These are phyloP conservation scores for Lachnellula willkommii DNA, from an alignment of 2,329 filamentous ascomycete genomes.

Conservation along the genomic window DNA sequence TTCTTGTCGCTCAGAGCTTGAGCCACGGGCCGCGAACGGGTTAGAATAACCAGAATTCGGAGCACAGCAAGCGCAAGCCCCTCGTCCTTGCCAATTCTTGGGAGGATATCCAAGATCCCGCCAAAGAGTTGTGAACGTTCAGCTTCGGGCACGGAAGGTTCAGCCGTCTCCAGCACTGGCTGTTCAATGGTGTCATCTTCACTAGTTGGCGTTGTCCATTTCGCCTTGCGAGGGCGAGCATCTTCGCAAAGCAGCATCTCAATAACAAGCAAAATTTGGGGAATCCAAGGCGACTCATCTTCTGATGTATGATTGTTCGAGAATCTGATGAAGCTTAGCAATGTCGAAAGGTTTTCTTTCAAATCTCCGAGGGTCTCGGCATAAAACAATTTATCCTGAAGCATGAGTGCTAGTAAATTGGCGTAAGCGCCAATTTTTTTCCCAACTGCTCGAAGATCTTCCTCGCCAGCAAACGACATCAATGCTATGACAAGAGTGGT, in stretches of 20 bases:
- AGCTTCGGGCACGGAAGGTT: conserved; percentile 57
- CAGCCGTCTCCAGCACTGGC: conserved; percentile 54
- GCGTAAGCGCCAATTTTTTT: conserved; percentile 84
- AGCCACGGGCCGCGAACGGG: conserved; percentile 70
- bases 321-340: conserved; percentile 74
- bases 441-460: conserved; percentile 43
- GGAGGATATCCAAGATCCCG: conserved; percentile 75
- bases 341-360: conserved; percentile 67
- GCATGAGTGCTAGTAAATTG: conserved; percentile 80
- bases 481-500: conserved; percentile 79
- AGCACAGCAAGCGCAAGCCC: conserved; percentile 76
- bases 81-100: conserved; percentile 82
- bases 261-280: conserved; percentile 81
- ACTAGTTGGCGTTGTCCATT: conserved; percentile 57
- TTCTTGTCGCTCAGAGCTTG: conserved; percentile 76
- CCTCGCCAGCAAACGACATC: conserved; percentile 59
- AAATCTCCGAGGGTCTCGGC: conserved; percentile 67
- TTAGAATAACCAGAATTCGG: conserved; percentile 81
- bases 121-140: conserved; percentile 69
- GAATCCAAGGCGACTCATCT: conserved; percentile 86
- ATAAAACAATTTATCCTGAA: conserved; percentile 81
- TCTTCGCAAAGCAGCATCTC: conserved; percentile 90
- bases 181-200: conserved; percentile 46
- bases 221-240: conserved; percentile 68
- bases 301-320: conserved; percentile 62